Evolutionary conservation across 1,284 basidiomycete species (phyloP).

Genomic region (Rhodotorula sp.): DNA sequence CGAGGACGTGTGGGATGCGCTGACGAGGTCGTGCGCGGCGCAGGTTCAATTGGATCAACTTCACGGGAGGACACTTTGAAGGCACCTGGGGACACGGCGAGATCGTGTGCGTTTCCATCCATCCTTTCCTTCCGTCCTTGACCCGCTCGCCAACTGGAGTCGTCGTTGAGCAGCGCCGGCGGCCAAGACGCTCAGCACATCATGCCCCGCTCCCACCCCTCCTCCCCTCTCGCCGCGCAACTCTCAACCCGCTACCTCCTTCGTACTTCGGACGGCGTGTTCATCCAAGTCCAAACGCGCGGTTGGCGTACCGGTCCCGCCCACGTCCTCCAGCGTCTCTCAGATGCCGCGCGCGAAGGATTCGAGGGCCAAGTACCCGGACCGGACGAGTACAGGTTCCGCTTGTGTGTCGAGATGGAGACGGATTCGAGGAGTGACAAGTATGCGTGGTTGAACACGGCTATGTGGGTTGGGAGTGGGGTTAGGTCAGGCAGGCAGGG

Average conservation of each 20-base stretch:
- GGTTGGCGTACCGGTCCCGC: constrained; percentile 37
- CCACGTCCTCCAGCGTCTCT: constrained; percentile 29
- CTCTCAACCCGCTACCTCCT: constrained; percentile 39
- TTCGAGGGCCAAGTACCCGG: constrained; percentile 16
- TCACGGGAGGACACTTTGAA: constrained; percentile 34
- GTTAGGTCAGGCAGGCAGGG: constrained; percentile 34
- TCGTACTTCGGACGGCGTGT: constrained; percentile 17
- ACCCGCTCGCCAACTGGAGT: not conserved
- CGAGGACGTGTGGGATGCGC: too few relatives aligned
- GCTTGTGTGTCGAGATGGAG: constrained; percentile 38
- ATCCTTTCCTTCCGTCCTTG: not conserved
- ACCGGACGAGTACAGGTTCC: constrained; percentile 36
- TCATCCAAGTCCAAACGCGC: constrained; percentile 35
- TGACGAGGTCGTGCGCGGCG: not conserved
- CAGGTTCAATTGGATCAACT: constrained; percentile 37
- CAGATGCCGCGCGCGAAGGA: constrained; percentile 26
- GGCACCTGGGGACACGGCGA: constrained; percentile 24
- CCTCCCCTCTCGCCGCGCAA: constrained; percentile 25
- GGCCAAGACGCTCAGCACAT: constrained; percentile 37
- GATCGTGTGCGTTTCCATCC: constrained; percentile 16
- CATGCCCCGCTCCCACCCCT: constrained; percentile 25
- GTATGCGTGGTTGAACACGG: constrained; percentile 34
- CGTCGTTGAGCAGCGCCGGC: constrained; percentile 14
- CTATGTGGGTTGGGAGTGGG: constrained; percentile 33
- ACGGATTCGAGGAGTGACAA: constrained; percentile 23